Percentiles rank a stretch among this genome's conserved stretches.
These are phyloP conservation scores for Aegilops speltoides DNA, from an alignment of 176 grass and related monocot genomes.

Conservation along the genomic window DNA sequence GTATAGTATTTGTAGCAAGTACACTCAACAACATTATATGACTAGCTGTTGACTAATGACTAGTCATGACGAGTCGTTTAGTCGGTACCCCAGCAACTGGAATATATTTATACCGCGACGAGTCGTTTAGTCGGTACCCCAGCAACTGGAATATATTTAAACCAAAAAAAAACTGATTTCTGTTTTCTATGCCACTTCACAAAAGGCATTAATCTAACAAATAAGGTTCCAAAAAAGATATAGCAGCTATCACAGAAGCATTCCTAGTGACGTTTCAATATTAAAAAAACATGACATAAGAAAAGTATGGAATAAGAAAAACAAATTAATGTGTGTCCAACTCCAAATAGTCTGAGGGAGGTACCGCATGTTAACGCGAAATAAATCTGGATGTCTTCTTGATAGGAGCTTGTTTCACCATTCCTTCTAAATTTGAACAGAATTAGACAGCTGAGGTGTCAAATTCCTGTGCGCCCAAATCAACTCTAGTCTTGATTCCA, in stretches of 20 bases:
- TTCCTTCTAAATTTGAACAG: background rate
- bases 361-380: background rate
- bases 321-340: background rate
- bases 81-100: background rate
- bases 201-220: background rate
- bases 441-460: background rate
- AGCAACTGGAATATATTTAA: background rate
- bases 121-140: background rate
- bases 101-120: background rate
- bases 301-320: background rate
- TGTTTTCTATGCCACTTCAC: background rate
- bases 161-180: background rate
- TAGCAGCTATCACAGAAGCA: constrained; percentile 1
- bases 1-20: background rate
- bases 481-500: background rate
- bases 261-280: background rate
- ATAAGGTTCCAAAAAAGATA: background rate
- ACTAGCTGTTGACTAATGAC: background rate
- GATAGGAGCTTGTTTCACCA: background rate
- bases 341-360: background rate
- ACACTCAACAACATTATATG: background rate
- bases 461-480: background rate
- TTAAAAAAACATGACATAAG: background rate
- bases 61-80: background rate
- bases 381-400: background rate